Base-by-base conservation (phyloP, 352 stramenopile genomes). In the Pythium plurisporium region DNA sequence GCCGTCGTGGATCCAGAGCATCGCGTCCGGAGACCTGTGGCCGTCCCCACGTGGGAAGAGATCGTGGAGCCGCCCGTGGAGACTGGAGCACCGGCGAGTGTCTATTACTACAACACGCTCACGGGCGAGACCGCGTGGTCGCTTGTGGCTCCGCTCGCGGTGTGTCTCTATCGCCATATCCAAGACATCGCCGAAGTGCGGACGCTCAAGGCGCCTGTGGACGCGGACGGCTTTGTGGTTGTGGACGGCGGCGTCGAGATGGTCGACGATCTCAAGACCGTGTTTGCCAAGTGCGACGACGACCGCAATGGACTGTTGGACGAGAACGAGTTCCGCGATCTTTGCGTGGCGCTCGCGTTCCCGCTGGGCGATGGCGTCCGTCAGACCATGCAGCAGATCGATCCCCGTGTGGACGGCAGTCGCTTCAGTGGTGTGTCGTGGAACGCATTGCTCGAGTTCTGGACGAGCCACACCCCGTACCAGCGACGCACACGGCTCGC, bases 221-320 rank as follows among this genome's bases (percentile, higher is more conserved):
- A 56, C n/a, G 15, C 23, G 7, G 44, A 62, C 20, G 55, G 55
- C 3, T 55, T 69, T 20, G 29, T 34, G 30, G 55, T 47, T 6
- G 23, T 46, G 3, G 20, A 43, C 11, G 27, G 8, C 50, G 73
- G 14, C 49, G 71, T 12, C 38, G 76, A 86, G 43, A 60, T 74
- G 49, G 30, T 81, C 5, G 59, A 79, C 23, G 67, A 85, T 31
- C 67, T 91, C 12, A 70, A 62, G 25, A 59, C 60, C 12, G 33
- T 88, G 2, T 91, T 89, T 55, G 29, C 53, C 15, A 74, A 76
- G 45, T 86, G 77, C 37, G 78, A 89, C 30, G 79, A 87, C 19
- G 76, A 91, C 45, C 59, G 67, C 3, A 78, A 73, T 2, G 70
- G 71, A 0, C 34, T 62, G n/a, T 42, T 91, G 34, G 76, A 86